phyloP scores from a whole-genome alignment of 768 basidiomycete species.

The Hysterangium stoloniferum region DNA sequence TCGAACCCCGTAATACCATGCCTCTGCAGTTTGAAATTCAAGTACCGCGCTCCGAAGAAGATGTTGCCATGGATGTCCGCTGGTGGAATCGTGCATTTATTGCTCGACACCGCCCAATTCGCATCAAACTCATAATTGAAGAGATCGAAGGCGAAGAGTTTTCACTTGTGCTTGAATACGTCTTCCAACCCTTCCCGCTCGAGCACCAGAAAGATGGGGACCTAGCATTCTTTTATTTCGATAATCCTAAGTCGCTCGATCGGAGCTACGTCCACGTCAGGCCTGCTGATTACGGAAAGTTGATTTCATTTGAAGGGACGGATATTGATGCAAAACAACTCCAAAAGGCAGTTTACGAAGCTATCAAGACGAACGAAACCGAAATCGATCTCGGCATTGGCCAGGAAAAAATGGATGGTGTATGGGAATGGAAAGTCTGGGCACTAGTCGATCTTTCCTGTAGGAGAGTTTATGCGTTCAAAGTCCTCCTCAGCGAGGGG shows the following conservation, averaged over 20 bases:
- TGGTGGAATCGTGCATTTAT: slow-evolving; percentile 33
- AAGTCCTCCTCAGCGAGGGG: slow-evolving; percentile 28
- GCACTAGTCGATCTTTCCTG: slow-evolving; percentile 34
- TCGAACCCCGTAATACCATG: slow-evolving; percentile 31
- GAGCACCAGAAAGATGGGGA: slow-evolving; percentile 23
- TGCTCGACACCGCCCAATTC: slow-evolving; percentile 28
- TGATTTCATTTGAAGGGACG: slow-evolving; percentile 21
- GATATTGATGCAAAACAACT: slow-evolving; percentile 23
- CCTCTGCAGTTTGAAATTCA: slow-evolving; percentile 23
- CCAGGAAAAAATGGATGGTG: slow-evolving; percentile 21
- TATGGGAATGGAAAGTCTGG: slow-evolving; percentile 32
- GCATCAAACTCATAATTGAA: slow-evolving; percentile 28
- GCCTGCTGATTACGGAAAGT: slow-evolving; percentile 12
- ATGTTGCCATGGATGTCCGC: slow-evolving; percentile 21
- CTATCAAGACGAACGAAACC: slow-evolving; percentile 31
- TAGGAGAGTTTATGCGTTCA: slow-evolving; percentile 33
- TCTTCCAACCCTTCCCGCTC: slow-evolving; percentile 25
- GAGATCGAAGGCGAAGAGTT: slow-evolving; percentile 33
- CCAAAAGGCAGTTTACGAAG: slow-evolving; percentile 28
- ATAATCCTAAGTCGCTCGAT: slow-evolving; percentile 23
- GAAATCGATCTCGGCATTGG: slow-evolving; percentile 31
- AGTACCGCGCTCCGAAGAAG: slow-evolving; percentile 29
- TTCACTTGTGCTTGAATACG: slow-evolving; percentile 32
- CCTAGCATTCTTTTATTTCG: slow-evolving; percentile 30
- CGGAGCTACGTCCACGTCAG: slow-evolving; percentile 24